Evolutionary conservation across 345 rosid genomes (phyloP).

Genomic region (Tarenaya hassleriana): DNA sequence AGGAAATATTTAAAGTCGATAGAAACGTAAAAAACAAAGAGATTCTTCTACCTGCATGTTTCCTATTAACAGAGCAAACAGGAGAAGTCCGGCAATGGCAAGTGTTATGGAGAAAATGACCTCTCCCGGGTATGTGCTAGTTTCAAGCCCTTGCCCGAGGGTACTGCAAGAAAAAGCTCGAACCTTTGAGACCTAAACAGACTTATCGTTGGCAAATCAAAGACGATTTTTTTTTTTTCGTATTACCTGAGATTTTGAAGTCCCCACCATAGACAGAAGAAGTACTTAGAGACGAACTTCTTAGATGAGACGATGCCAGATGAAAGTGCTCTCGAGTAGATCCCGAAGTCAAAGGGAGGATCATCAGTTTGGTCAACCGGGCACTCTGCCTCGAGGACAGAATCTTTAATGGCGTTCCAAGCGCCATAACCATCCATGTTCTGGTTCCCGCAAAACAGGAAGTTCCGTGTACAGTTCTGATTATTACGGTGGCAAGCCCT

Average conservation of each 20-base stretch:
- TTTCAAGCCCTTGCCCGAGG: conserved; percentile 93
- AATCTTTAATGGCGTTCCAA: conserved; percentile 37
- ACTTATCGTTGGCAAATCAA: not conserved
- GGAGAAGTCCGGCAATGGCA: conserved; percentile 84
- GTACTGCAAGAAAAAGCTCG: conserved; percentile 40
- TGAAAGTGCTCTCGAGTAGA: conserved; percentile 55
- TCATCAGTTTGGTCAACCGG: conserved; percentile 26
- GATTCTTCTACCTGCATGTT: conserved; percentile 81
- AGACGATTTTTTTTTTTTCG: not conserved
- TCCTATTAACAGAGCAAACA: conserved; percentile 92
- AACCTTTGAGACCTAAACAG: not conserved
- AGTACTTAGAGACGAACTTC: conserved; percentile 70
- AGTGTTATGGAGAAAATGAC: conserved; percentile 75
- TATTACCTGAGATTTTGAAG: conserved; percentile 87
- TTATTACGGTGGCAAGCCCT: conserved; percentile 28
- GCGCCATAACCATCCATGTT: conserved; percentile 34
- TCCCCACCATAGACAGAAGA: conserved; percentile 99
- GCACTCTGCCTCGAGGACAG: conserved; percentile 36
- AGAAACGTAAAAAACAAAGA: conserved; percentile 5
- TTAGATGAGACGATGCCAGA: conserved; percentile 68
- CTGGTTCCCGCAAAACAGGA: conserved; percentile 73
- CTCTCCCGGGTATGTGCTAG: conserved; percentile 85
- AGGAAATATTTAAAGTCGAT: too few relatives aligned
- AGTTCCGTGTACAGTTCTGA: conserved; percentile 34
- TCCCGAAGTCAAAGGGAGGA: conserved; percentile 70